A percentile compares a stretch with the other conserved stretches of the same genome.
These are phyloP conservation scores for Blastobotrys proliferans DNA, from an alignment of 1,139 yeast species.

Conservation along the genomic window DNA sequence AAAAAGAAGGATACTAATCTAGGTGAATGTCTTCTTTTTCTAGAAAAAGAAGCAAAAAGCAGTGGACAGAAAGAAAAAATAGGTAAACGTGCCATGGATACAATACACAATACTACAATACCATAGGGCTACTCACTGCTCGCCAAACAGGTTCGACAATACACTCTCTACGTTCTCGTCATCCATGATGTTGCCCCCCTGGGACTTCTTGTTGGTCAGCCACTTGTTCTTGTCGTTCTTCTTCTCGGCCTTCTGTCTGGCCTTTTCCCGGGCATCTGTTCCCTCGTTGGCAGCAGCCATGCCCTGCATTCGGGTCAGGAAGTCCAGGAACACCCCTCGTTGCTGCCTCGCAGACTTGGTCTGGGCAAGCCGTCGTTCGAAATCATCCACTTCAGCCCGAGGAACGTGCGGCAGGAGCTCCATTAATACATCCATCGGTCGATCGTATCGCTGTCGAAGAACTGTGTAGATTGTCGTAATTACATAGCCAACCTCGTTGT, in stretches of 20 bases:
- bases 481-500: constrained; percentile 85
- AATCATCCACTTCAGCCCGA: constrained; percentile 31
- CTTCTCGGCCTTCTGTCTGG: constrained; percentile 38
- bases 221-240: constrained; percentile 20
- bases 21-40: no score
- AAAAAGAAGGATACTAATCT: no score
- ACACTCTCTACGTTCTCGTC: constrained; percentile 35
- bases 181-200: constrained; percentile 54
- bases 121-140: constrained; percentile 3
- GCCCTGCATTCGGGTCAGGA: constrained; percentile 42
- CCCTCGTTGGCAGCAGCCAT: constrained; percentile 24
- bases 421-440: constrained; percentile 39
- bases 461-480: constrained; percentile 75
- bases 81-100: neutral
- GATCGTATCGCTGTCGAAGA: constrained; percentile 53
- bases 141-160: constrained; percentile 21
- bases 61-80: neutral
- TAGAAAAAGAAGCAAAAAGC: no score
- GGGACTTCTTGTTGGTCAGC: constrained; percentile 44
- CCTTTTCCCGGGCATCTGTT: constrained; percentile 38
- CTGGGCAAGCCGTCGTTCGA: constrained; percentile 57
- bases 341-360: constrained; percentile 70
- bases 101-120: neutral
- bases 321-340: constrained; percentile 66
- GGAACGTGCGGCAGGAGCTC: constrained; percentile 41